Conservation (phyloP, 306 rosid genomes). For the Oemleria cerasiformis region DNA sequence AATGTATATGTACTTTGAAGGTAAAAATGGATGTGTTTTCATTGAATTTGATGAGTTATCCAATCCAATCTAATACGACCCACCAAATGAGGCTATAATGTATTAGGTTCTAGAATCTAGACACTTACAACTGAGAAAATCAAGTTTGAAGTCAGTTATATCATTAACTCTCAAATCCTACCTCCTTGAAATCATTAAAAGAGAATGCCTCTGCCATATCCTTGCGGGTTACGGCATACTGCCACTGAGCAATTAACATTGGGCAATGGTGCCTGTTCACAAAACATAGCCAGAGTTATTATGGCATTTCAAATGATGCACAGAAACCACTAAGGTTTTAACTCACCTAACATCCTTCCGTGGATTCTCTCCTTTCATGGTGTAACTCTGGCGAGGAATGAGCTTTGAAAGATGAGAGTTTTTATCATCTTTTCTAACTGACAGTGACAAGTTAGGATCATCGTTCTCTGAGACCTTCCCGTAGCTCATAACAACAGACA, state of each 20-base stretch:
- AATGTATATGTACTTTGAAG: too few species aligned
- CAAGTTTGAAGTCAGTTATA: too few species aligned
- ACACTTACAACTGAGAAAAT: too few species aligned
- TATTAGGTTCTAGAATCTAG: too few species aligned
- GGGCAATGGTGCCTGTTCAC: conserved; percentile 72
- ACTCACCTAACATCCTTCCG: conserved; percentile 76
- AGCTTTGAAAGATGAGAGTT: conserved; percentile 45
- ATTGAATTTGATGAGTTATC: too few species aligned
- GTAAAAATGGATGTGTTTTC: too few species aligned
- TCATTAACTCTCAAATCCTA: conserved; percentile 26
- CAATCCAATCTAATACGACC: too few species aligned
- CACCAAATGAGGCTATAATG: too few species aligned
- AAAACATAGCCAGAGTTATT: conserved; percentile 17
- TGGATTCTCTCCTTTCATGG: conserved; percentile 69
- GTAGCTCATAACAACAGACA: conserved; percentile 74
- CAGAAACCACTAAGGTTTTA: conserved; percentile 8
- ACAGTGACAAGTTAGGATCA: conserved; percentile 47
- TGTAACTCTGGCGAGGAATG: conserved; percentile 78
- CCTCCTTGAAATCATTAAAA: conserved; percentile 76
- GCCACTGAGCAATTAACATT: conserved; percentile 85
- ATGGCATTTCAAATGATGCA: conserved; percentile 18
- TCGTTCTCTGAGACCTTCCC: conserved; percentile 52
- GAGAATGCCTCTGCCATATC: conserved; percentile 61
- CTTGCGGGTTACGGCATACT: conserved; percentile 86
- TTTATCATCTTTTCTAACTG: conserved; percentile 30